These are phyloP conservation scores for Xylaria flabelliformis DNA, from an alignment of 495 filamentous ascomycete genomes.

Conservation along the genomic window DNA sequence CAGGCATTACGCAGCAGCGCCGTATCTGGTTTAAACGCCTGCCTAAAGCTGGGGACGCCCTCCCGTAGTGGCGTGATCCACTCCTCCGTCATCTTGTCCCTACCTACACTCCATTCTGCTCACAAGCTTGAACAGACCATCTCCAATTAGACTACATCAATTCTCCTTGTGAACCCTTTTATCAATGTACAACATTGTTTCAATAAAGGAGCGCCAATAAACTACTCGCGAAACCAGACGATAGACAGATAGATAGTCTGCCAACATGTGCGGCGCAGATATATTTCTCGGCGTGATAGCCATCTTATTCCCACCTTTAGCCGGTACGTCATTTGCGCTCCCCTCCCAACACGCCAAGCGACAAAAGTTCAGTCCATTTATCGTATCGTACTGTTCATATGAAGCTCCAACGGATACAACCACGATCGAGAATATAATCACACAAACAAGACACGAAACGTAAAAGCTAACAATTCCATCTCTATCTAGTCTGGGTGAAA, in stretches of 20 bases:
- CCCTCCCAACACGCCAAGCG: slow-evolving; percentile 19
- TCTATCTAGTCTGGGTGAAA: slow-evolving; percentile 90
- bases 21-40: slow-evolving; percentile 21
- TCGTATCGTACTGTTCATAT: background rate
- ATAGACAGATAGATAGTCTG: background rate
- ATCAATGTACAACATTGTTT: background rate
- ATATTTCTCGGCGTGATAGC: slow-evolving; percentile 87
- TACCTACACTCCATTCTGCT: background rate
- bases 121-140: background rate
- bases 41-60: slow-evolving; percentile 19
- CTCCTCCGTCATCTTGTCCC: slow-evolving; percentile 15
- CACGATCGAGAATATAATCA: background rate
- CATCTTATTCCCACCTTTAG: slow-evolving; percentile 90
- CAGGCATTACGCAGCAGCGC: background rate
- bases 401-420: background rate
- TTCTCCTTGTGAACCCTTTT: background rate
- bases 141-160: background rate
- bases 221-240: background rate
- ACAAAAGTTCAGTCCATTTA: background rate
- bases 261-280: slow-evolving; percentile 68
- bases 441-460: slow-evolving; percentile 28
- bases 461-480: slow-evolving; percentile 34
- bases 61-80: slow-evolving; percentile 26
- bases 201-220: background rate
- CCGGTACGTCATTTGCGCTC: slow-evolving; percentile 67